These are phyloP conservation scores for Danielia oregonensis DNA, from an alignment of 805 yeast genomes.

Conservation along the genomic window DNA sequence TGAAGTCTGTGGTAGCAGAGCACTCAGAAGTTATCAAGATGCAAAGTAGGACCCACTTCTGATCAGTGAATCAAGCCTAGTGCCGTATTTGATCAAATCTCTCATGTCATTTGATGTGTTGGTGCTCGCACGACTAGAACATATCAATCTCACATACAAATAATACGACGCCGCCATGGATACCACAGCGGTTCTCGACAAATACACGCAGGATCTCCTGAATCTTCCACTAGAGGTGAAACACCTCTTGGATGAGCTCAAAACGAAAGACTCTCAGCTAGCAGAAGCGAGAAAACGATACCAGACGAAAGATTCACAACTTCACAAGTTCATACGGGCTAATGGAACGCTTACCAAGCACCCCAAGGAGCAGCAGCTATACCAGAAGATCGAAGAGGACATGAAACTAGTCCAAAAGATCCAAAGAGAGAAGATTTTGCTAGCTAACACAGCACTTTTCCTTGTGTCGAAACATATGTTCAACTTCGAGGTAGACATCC, in stretches of 20 bases:
- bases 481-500: conserved; percentile 71
- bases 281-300: conserved; percentile 65
- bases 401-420: conserved; percentile 53
- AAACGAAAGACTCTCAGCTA: conserved; percentile 61
- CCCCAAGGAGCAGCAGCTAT: conserved; percentile 72
- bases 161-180: conserved; percentile 69
- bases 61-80: no score
- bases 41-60: no score
- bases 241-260: conserved; percentile 74
- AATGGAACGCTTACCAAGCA: conserved; percentile 78
- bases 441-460: conserved; percentile 82
- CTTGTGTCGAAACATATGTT: conserved; percentile 70
- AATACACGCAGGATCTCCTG: conserved; percentile 58
- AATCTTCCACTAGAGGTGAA: conserved; percentile 86
- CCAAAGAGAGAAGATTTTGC: conserved; percentile 73
- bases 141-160: no score
- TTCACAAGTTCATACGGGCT: conserved; percentile 78
- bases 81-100: no score
- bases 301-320: conserved; percentile 68
- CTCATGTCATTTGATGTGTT: no score
- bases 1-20: no score
- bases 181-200: conserved; percentile 67
- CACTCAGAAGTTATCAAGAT: no score
- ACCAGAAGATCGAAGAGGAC: conserved; percentile 65
- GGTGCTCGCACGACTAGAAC: no score